Evolutionary conservation across 2,329 filamentous ascomycete genomes (phyloP).

Genomic region (Torrubiellomyces zombiae): DNA sequence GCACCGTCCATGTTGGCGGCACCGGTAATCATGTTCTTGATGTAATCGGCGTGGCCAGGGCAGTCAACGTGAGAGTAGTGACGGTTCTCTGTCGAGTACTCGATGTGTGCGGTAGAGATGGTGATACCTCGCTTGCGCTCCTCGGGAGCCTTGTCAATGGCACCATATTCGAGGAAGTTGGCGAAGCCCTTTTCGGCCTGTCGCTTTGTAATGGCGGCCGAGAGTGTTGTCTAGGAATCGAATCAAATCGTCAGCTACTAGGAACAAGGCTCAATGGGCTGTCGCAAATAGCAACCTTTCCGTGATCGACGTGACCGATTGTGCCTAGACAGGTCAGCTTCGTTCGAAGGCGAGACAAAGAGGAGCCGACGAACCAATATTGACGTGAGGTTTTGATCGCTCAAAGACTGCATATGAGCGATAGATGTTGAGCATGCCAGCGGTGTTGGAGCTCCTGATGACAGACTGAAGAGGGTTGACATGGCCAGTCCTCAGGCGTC

Average conservation of each 20-base stretch:
- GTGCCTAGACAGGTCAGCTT: conserved; percentile 42
- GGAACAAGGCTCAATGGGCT: neutral
- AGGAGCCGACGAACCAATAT: conserved; percentile 55
- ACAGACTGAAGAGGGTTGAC: conserved; percentile 63
- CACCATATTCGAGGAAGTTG: conserved; percentile 89
- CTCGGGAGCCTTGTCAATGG: conserved; percentile 98
- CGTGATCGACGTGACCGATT: conserved; percentile 98
- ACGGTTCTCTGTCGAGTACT: conserved; percentile 84
- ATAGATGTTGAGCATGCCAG: conserved; percentile 48
- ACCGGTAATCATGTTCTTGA: conserved; percentile 99
- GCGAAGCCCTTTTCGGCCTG: conserved; percentile 90
- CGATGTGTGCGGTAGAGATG: conserved; percentile 95
- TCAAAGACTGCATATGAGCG: conserved; percentile 58
- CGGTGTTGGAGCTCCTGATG: conserved; percentile 43
- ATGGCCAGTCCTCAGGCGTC: conserved; percentile 51
- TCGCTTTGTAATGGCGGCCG: conserved; percentile 95
- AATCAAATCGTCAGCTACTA: neutral
- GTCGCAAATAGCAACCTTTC: conserved; percentile 51
- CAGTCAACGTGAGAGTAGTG: conserved; percentile 99
- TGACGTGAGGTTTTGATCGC: conserved; percentile 92
- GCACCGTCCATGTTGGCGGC: conserved; percentile 98
- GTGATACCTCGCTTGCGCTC: conserved; percentile 99
- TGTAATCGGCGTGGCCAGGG: conserved; percentile 99
- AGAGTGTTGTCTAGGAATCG: conserved; percentile 71
- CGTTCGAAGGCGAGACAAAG: neutral